Evolutionary conservation across 2,329 filamentous ascomycete genomes (phyloP).

Genomic region (Mariannaea sp.): DNA sequence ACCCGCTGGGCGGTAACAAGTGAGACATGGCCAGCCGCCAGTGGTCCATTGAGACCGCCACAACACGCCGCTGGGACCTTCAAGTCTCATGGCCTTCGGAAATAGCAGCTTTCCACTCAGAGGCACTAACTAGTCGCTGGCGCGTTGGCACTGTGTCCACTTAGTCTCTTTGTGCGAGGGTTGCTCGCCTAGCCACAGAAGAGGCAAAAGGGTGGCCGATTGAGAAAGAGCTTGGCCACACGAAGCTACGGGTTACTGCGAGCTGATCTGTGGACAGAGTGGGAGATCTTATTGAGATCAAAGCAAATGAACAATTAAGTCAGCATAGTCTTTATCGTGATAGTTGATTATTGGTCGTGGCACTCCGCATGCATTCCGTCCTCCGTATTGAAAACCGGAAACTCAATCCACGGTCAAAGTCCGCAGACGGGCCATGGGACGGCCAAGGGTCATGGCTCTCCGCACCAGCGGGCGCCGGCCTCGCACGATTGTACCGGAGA

Average conservation of each 20-base stretch:
- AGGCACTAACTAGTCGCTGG: slow-evolving; percentile 17
- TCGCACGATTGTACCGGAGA: slow-evolving; percentile 31
- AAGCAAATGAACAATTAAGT: too few species aligned
- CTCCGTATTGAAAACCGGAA: too few species aligned
- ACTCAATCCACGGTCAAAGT: too few species aligned
- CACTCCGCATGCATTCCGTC: too few species aligned
- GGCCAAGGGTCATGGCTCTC: slow-evolving; percentile 30
- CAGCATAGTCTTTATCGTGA: neutral
- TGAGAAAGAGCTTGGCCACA: slow-evolving; percentile 4
- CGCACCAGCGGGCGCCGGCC: slow-evolving; percentile 35
- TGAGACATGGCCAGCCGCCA: slow-evolving; percentile 36
- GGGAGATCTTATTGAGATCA: neutral
- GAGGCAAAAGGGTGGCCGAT: slow-evolving; percentile 9
- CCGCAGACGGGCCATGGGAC: too few species aligned
- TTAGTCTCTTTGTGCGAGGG: slow-evolving; percentile 27
- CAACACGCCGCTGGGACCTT: slow-evolving; percentile 31
- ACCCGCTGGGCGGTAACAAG: slow-evolving; percentile 25
- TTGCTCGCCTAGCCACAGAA: slow-evolving; percentile 31
- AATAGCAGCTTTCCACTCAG: slow-evolving; percentile 24
- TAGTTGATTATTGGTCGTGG: too few species aligned
- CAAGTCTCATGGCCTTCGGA: slow-evolving; percentile 29
- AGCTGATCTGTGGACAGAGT: neutral
- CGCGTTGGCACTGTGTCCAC: slow-evolving; percentile 32
- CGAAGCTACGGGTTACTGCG: too few species aligned
- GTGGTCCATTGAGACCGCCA: slow-evolving; percentile 36